Percentiles rank a stretch among this genome's conserved stretches.
phyloP scores from a whole-genome alignment of 1,284 basidiomycete genomes.

The Trichosporon coremiiforme region DNA sequence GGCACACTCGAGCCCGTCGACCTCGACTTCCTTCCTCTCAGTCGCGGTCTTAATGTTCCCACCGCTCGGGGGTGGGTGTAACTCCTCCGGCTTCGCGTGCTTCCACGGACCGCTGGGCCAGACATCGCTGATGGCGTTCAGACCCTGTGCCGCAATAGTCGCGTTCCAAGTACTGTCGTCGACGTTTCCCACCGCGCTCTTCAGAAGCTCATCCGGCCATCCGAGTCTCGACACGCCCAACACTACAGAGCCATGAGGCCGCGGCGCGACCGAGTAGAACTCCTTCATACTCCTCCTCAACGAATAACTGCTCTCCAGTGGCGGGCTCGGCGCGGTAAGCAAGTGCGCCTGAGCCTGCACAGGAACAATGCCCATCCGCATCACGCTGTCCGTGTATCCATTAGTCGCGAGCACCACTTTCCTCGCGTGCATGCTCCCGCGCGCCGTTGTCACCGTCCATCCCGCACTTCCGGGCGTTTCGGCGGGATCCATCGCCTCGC shows the following conservation, averaged over 20 bases:
- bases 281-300: conserved; percentile 38
- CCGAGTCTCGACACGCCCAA: conserved; percentile 40
- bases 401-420: conserved; percentile 46
- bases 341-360: conserved; percentile 45
- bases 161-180: conserved; percentile 38
- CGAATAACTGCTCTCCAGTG: conserved; percentile 40
- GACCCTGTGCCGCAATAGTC: conserved; percentile 31
- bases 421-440: conserved; percentile 35
- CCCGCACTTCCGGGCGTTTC: not conserved
- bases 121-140: conserved; percentile 26
- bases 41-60: conserved; percentile 17
- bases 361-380: conserved; percentile 40
- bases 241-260: conserved; percentile 43
- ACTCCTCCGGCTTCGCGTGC: not conserved
- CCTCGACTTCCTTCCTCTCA: conserved; percentile 23
- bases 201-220: not conserved
- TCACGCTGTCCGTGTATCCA: conserved; percentile 36
- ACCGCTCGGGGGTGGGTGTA: conserved; percentile 19
- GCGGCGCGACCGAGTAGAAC: conserved; percentile 40
- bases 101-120: conserved; percentile 39
- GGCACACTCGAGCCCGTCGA: conserved; percentile 42
- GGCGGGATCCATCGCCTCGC: not conserved
- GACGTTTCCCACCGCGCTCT: conserved; percentile 15
- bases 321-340: conserved; percentile 34
- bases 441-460: conserved; percentile 40